Base-by-base conservation (phyloP, 2,329 filamentous ascomycete genomes). In the Xylaria digitata region DNA sequence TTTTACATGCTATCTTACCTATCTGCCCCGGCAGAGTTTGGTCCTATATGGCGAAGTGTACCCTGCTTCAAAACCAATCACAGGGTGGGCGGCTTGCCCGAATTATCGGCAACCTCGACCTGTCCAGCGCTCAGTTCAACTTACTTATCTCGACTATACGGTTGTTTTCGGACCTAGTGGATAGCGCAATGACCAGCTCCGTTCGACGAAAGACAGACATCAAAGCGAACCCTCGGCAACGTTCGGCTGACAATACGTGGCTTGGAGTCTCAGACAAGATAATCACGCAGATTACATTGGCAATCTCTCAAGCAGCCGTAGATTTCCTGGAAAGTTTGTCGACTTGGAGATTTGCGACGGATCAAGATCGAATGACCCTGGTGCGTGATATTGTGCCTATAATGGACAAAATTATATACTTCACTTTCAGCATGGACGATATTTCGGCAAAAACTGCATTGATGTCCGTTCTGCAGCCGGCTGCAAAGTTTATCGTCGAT, bases 271-370 rank as follows among this genome's bases (percentile, higher is more conserved):
- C 94, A 5, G 92, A 96, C 71, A 91, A 93, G 75, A 86, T 92
- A 45, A 86, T 97, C 72, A 86, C 88, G 50, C 88, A 87, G 54
- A 89, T 94, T 19, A 83, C 93, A 45, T 82, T 90, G 52, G 89
- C 90, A 3, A 91, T 95, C 73, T 90, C 90, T 6, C 89, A 92
- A 71, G 90, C 90, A 1, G 85, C 93, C 70, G 86, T 96, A 26
- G 94, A 97, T 75, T 87, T 96, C 6, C 91, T 96, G 72, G 94
- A 97, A 80, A 96, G 91, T 78, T 92, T 91, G 43, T 87, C 89
- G 34, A 93, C 90, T 5, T 99, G 95, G 96, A 90, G 90, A 71
- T 97, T 96, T 76, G 84, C 87, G 6, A 85, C 86, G 1, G 84
- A 88, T 11, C 82, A 89, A 30, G 90, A 94, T 71, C 89, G 90